These are phyloP conservation scores for Chrysanthemum makinoi DNA, from an alignment of 129 eudicot species.

Conservation along the genomic window DNA sequence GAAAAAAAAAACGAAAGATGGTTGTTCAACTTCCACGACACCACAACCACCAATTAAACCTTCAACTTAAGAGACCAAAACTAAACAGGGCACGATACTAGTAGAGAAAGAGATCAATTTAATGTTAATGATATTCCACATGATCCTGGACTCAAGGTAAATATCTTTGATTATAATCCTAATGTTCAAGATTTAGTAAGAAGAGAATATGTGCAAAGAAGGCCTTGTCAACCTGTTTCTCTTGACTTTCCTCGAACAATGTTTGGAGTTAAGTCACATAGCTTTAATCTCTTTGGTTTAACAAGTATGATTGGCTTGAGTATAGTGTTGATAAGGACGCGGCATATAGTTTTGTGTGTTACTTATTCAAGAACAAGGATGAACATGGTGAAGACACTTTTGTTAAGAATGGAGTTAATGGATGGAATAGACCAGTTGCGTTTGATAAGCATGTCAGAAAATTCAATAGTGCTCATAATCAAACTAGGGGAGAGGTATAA, in stretches of 20 bases:
- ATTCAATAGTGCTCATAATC: not conserved
- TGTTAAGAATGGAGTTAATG: not conserved
- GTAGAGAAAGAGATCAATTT: not conserved
- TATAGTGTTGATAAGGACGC: conserved; percentile 1
- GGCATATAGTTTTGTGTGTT: not conserved
- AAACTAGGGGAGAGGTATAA: not conserved
- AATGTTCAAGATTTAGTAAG: not conserved
- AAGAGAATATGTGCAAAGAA: not conserved
- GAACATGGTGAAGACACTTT: not conserved
- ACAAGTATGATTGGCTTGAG: not conserved
- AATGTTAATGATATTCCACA: not conserved
- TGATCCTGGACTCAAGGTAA: not conserved
- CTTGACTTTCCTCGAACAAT: conserved; percentile 1
- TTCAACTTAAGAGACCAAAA: not conserved
- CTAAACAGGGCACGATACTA: not conserved
- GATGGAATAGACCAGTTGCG: not conserved
- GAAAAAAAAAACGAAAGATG: not conserved
- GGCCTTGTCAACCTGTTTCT: conserved; percentile 2
- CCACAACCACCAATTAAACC: not conserved
- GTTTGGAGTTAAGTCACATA: not conserved
- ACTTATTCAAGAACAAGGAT: not conserved
- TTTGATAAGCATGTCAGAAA: not conserved
- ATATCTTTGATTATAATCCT: not conserved
- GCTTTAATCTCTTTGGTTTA: not conserved
- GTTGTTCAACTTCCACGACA: not conserved